Percentiles rank a stretch among this genome's conserved stretches.
These are phyloP conservation scores for Metroxylon sagu DNA, from an alignment of 176 grass and related monocot species.

Conservation along the genomic window DNA sequence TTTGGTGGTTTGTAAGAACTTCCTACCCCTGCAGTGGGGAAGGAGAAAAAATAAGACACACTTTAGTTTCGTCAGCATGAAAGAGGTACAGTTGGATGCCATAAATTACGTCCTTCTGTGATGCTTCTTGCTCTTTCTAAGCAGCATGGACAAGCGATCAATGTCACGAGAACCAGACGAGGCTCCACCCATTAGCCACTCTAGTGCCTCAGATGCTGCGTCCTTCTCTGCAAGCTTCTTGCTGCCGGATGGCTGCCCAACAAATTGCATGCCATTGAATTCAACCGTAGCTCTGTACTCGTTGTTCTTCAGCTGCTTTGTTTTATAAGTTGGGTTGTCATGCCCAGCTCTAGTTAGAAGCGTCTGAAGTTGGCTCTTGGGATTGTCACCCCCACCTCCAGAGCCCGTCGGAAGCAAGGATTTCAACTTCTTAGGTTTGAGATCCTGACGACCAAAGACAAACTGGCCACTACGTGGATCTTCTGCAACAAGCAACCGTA, in stretches of 20 bases:
- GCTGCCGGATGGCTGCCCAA: slow-evolving; percentile 64
- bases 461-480: slow-evolving; percentile 81
- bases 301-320: slow-evolving; percentile 58
- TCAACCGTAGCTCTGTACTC: slow-evolving; percentile 62
- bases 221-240: slow-evolving; percentile 97
- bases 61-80: too few relatives aligned
- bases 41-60: too few relatives aligned
- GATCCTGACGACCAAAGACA: slow-evolving; percentile 67
- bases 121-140: slow-evolving; percentile 53
- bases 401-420: slow-evolving; percentile 23
- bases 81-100: too few relatives aligned
- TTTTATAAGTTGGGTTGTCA: slow-evolving; percentile 65
- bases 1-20: too few relatives aligned
- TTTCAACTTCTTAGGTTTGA: slow-evolving; percentile 51
- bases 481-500: slow-evolving; percentile 58
- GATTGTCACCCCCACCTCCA: slow-evolving; percentile 30
- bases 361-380: slow-evolving; percentile 34
- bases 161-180: slow-evolving; percentile 14
- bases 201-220: slow-evolving; percentile 58
- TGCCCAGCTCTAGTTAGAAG: slow-evolving; percentile 45
- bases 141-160: slow-evolving; percentile 52
- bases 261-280: slow-evolving; percentile 91
- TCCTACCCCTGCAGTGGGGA: too few relatives aligned
- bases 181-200: slow-evolving; percentile 53
- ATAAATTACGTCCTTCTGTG: slow-evolving; percentile 29